Percentiles rank a stretch among this genome's conserved stretches.
Evolutionary conservation across 768 basidiomycete genomes (phyloP).

Genomic region (Tricholomella constricta): DNA sequence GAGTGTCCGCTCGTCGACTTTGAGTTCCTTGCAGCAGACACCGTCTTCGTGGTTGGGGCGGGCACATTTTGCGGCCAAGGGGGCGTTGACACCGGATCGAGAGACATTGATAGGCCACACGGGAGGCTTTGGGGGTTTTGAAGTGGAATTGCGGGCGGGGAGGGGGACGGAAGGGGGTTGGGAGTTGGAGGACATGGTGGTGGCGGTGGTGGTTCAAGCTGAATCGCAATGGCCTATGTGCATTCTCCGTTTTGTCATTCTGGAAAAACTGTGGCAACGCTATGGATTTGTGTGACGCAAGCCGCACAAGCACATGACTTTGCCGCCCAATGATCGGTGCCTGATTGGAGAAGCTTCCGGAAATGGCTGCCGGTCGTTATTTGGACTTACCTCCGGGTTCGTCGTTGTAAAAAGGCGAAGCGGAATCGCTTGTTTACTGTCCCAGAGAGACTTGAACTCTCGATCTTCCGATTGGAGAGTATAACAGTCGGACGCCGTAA

Average conservation of each 20-base stretch:
- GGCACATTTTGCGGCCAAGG: constrained; percentile 61
- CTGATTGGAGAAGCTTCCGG: no score
- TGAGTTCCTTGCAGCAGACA: constrained; percentile 89
- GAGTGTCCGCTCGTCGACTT: constrained; percentile 77
- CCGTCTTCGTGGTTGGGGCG: constrained; percentile 56
- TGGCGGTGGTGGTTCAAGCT: not conserved
- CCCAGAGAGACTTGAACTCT: constrained; percentile 7
- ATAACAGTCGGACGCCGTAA: constrained; percentile 6
- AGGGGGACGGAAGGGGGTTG: constrained; percentile 32
- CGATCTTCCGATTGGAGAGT: no score
- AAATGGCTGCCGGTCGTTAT: no score
- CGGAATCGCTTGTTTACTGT: not conserved
- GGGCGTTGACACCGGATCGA: constrained; percentile 37
- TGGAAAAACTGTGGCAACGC: no score
- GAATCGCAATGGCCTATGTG: no score
- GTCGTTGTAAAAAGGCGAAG: not conserved
- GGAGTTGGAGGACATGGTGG: constrained; percentile 26
- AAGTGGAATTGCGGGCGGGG: constrained; percentile 26
- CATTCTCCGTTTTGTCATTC: no score
- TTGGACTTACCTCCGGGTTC: no score
- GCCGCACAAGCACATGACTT: no score
- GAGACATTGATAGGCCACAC: constrained; percentile 66
- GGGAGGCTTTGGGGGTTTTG: constrained; percentile 40
- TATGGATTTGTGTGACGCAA: no score
- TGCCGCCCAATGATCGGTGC: no score